Conservation (phyloP, 768 basidiomycete genomes). For the Rhizopogon vulgaris region DNA sequence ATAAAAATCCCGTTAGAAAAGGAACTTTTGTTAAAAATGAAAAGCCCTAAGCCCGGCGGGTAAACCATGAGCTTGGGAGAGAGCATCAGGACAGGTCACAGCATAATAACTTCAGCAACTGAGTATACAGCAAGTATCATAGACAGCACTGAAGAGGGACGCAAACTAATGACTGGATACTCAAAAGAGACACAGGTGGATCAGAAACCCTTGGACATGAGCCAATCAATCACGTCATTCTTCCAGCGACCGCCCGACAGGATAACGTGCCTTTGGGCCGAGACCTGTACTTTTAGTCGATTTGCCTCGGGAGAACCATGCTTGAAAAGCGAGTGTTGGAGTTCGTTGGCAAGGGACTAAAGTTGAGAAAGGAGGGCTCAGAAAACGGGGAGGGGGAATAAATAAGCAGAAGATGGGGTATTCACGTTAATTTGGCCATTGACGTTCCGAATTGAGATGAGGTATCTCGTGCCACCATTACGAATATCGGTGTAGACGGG, state of each 20-base stretch:
- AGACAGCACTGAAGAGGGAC: not conserved
- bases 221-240: constrained; percentile 54
- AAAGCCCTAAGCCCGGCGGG: no score
- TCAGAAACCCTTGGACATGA: constrained; percentile 61
- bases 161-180: constrained; percentile 8
- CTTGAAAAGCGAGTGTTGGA: constrained; percentile 46
- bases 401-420: constrained; percentile 7
- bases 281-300: constrained; percentile 43
- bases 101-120: no score
- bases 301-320: constrained; percentile 38
- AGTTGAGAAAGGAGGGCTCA: constrained; percentile 3
- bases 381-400: not conserved
- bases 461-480: constrained; percentile 54
- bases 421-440: constrained; percentile 56
- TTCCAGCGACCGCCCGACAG: constrained; percentile 64
- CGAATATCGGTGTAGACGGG: constrained; percentile 75
- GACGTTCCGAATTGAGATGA: constrained; percentile 60
- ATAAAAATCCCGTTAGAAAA: no score
- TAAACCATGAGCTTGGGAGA: no score
- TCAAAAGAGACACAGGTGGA: not conserved
- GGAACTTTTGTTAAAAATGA: no score
- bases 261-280: constrained; percentile 46
- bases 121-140: no score
- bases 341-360: constrained; percentile 55
- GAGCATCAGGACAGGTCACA: no score